Conservation (phyloP, 2,329 filamentous ascomycete genomes). For the Erysiphe neolycopersici region DNA sequence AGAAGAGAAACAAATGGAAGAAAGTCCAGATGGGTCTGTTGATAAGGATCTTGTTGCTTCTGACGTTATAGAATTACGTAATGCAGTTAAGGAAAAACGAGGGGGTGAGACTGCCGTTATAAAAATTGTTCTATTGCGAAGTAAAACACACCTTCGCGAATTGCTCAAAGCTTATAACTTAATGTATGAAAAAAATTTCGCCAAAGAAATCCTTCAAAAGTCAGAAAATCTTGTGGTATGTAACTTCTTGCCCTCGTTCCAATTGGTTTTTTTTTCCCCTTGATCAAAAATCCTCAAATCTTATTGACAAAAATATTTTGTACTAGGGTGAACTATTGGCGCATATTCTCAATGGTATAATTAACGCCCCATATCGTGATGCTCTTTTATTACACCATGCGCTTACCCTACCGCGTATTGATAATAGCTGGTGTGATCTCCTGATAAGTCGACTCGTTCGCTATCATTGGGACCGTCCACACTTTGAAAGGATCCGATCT, state of each 20-base stretch:
- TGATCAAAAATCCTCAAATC: background rate
- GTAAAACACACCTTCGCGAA: constrained; percentile 57
- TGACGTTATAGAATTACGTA: constrained; percentile 47
- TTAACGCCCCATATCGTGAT: constrained; percentile 85
- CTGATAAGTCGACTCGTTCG: constrained; percentile 70
- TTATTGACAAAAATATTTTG: background rate
- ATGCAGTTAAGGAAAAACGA: constrained; percentile 40
- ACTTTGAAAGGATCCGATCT: constrained; percentile 53
- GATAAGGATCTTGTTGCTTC: constrained; percentile 26
- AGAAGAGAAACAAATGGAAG: constrained; percentile 62
- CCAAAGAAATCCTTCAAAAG: constrained; percentile 62
- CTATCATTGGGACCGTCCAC: constrained; percentile 72
- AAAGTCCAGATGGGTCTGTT: constrained; percentile 15
- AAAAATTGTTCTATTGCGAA: constrained; percentile 52
- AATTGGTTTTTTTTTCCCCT: background rate
- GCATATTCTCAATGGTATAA: constrained; percentile 86
- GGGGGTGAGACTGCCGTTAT: constrained; percentile 80
- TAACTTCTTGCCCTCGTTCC: constrained; percentile 8
- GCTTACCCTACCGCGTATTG: constrained; percentile 37
- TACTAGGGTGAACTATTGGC: constrained; percentile 70
- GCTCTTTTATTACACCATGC: constrained; percentile 79
- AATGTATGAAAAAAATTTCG: constrained; percentile 55
- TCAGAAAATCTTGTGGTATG: constrained; percentile 79
- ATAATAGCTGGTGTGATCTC: constrained; percentile 53
- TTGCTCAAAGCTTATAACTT: constrained; percentile 53